Percentiles rank a stretch among this genome's conserved stretches.
Evolutionary conservation across 225 moss, liverwort and hornwort species (phyloP).

Genomic region (Physcomitrellopsis africana): DNA sequence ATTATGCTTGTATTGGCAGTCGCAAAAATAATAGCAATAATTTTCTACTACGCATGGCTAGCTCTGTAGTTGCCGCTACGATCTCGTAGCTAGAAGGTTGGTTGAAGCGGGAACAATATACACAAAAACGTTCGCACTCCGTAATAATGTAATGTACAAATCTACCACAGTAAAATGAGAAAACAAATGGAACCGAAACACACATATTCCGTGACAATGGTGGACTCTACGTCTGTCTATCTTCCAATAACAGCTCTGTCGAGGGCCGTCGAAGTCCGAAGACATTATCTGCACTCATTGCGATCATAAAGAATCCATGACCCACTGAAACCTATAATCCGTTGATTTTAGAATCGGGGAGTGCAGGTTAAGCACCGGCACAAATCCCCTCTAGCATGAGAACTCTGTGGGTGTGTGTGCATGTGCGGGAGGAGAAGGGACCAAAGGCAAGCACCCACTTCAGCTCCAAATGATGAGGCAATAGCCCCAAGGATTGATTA

Average conservation of each 20-base stretch:
- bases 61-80: constrained; percentile 10
- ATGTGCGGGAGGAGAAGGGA: constrained; percentile 29
- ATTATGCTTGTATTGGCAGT: constrained; percentile 3
- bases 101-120: constrained; percentile 26
- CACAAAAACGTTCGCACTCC: constrained; percentile 28
- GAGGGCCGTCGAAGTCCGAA: too few species aligned
- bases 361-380: constrained; percentile 10
- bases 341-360: constrained; percentile 36
- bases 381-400: constrained; percentile 39
- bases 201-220: constrained; percentile 38
- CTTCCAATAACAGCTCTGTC: not conserved
- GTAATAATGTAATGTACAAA: constrained; percentile 23
- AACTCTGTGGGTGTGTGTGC: constrained; percentile 24
- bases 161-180: constrained; percentile 2
- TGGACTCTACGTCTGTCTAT: not conserved
- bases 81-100: constrained; percentile 8
- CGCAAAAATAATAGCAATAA: not conserved
- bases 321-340: not conserved
- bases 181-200: constrained; percentile 18
- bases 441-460: constrained; percentile 24
- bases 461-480: constrained; percentile 15
- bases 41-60: not conserved
- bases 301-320: constrained; percentile 1
- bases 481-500: constrained; percentile 18
- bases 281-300: too few species aligned